phyloP scores from a whole-genome alignment of 2,329 filamentous ascomycete genomes.

The Neofusicoccum parvum region DNA sequence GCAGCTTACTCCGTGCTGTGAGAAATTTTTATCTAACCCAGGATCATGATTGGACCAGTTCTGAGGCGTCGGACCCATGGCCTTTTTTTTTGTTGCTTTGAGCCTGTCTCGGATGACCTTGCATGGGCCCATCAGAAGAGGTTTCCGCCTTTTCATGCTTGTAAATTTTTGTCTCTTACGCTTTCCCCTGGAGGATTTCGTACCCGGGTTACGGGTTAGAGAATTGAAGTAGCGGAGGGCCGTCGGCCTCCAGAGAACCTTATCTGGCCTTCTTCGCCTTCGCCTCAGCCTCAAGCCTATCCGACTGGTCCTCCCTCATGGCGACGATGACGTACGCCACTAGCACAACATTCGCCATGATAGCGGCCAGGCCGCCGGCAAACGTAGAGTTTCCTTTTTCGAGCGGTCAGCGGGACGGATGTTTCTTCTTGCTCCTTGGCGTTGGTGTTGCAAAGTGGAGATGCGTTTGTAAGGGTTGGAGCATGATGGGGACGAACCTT shows the following conservation, averaged over 20 bases:
- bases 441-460: neutral
- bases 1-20: neutral
- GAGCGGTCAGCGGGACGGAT: neutral
- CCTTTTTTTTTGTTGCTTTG: too few species aligned
- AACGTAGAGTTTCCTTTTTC: conserved; percentile 79
- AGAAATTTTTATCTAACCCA: neutral
- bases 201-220: too few species aligned
- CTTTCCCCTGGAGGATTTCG: too few species aligned
- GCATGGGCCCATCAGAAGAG: too few species aligned
- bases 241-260: neutral
- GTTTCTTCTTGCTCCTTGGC: neutral
- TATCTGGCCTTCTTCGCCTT: conserved; percentile 43
- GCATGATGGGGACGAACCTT: conserved; percentile 40
- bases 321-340: conserved; percentile 90
- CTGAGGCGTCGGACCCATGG: too few species aligned
- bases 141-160: too few species aligned
- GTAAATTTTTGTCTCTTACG: too few species aligned
- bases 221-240: too few species aligned
- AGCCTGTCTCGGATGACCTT: too few species aligned
- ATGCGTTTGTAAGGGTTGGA: neutral
- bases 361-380: conserved; percentile 79
- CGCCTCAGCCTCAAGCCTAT: conserved; percentile 50
- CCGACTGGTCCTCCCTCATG: conserved; percentile 76
- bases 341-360: conserved; percentile 89
- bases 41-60: too few species aligned